Evolutionary conservation across 2,329 filamentous ascomycete genomes (phyloP), one percentile per base, ranked within the genome.

Genomic region (Neodidymelliopsis sp.): DNA sequence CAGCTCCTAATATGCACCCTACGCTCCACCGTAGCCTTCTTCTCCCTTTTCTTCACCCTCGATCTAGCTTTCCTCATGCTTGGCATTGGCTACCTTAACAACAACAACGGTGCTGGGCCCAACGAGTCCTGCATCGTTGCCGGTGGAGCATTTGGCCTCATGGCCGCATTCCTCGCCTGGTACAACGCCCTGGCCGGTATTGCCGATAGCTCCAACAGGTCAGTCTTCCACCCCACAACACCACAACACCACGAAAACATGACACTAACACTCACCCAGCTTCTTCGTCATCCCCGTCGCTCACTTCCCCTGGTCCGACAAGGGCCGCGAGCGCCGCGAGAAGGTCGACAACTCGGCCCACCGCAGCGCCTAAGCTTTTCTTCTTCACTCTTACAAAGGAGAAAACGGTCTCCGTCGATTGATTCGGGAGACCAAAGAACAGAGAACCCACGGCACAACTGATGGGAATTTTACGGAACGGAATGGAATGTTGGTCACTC

Each of bases 281-380:
- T 96, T 96, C 85, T 94, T 96, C 81, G 81, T 94, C 73, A 85
- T 96, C 54, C 93, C 92, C 40, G 91, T 97, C 56, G 87, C 89
- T 65, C 91, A 96, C 81, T 95, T 97, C 81, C 93, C 92, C 43
- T 97, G 93, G 93, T 93, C 89, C 34, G 71, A 73, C 47, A 74
- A 73, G 66, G 71, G 69, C 53, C 70, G 70, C 36, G 71, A 74
- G 57, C 54, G 60, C 7, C 71, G 71, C 50, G 37, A 52, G 31
- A 73, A 72, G 63, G 61, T 67, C 35, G 70, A 78, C 69, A 79
- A 79, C 72, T 66, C 60, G 38, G 65, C 59, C 23, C 39, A 52
- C 44, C 50, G 45, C 27, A 36, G 37, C 20, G 48, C 31, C 2
- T 50, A 40, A 43, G 35, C 29, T 35, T 19, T 12, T 6, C 16